Percentiles rank a stretch among this genome's conserved stretches.
Evolutionary conservation across 2,329 filamentous ascomycete species (phyloP).

Genomic region (Alternaria arborescens): DNA sequence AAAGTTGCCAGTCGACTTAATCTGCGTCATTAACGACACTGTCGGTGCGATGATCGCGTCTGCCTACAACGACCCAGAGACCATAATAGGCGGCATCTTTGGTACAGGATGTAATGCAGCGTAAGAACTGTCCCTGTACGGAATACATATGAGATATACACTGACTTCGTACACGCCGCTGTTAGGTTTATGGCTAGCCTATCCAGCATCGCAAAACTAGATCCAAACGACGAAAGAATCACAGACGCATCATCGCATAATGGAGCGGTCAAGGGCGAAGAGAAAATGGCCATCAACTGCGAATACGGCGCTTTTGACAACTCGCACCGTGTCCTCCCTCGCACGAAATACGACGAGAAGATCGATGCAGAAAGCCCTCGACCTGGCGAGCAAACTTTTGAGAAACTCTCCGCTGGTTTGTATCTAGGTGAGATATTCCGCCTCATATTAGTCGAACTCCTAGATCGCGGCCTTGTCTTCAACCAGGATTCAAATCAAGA

Average conservation of each 20-base stretch:
- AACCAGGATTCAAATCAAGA: conserved; percentile 65
- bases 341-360: conserved; percentile 69
- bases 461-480: conserved; percentile 80
- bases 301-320: conserved; percentile 98
- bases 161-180: neutral
- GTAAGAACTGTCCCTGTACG: neutral
- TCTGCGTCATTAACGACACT: conserved; percentile 90
- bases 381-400: conserved; percentile 57
- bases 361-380: conserved; percentile 57
- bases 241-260: neutral
- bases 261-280: neutral
- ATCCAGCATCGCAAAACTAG: conserved; percentile 81
- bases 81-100: conserved; percentile 92
- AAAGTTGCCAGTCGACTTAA: conserved; percentile 83
- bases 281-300: conserved; percentile 88
- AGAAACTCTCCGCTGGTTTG: conserved; percentile 57
- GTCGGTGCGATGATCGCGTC: conserved; percentile 91
- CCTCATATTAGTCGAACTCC: conserved; percentile 57
- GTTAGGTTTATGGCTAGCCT: conserved; percentile 80
- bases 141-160: neutral
- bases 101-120: conserved; percentile 94
- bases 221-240: conserved; percentile 11
- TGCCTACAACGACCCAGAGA: conserved; percentile 82
- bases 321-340: conserved; percentile 85
- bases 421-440: conserved; percentile 59